Evolutionary conservation across 2,329 filamentous ascomycete species (phyloP).

Genomic region (Lojkania enalia): DNA sequence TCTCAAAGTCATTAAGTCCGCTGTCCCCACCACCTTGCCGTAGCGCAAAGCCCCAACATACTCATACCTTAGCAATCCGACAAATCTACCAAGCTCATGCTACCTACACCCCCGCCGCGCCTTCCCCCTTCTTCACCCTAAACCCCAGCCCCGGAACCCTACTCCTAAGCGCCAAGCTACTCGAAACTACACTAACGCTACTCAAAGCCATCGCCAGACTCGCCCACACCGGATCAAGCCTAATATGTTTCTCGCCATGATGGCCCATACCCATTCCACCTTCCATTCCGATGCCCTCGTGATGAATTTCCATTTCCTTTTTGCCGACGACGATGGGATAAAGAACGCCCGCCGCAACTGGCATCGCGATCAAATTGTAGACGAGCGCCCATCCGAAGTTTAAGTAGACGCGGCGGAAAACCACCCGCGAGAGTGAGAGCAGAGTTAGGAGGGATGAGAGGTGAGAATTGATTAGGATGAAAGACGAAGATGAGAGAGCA

Average conservation of each 20-base stretch:
- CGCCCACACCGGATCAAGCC: slow-evolving; percentile 81
- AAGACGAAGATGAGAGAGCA: slow-evolving; percentile 78
- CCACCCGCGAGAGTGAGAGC: slow-evolving; percentile 68
- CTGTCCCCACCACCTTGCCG: too few relatives aligned
- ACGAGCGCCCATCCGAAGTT: slow-evolving; percentile 86
- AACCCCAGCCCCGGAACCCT: slow-evolving; percentile 51
- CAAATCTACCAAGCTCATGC: background rate
- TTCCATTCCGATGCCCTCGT: slow-evolving; percentile 35
- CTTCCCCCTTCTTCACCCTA: slow-evolving; percentile 20
- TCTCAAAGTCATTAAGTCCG: too few relatives aligned
- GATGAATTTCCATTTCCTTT: slow-evolving; percentile 52
- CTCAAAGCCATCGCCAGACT: slow-evolving; percentile 90
- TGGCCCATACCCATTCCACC: slow-evolving; percentile 44
- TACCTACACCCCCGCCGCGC: background rate
- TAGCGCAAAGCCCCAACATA: too few relatives aligned
- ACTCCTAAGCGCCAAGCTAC: slow-evolving; percentile 72
- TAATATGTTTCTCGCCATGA: slow-evolving; percentile 57
- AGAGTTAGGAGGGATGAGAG: slow-evolving; percentile 73
- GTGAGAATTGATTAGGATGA: slow-evolving; percentile 75
- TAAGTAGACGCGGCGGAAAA: slow-evolving; percentile 77
- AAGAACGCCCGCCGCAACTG: slow-evolving; percentile 78
- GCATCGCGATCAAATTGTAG: slow-evolving; percentile 78
- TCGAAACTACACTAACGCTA: slow-evolving; percentile 84
- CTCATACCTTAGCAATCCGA: too few relatives aligned
- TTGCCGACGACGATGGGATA: slow-evolving; percentile 60